phyloP scores from a whole-genome alignment of 2,329 filamentous ascomycete species.

The Parafenestella ontariensis region DNA sequence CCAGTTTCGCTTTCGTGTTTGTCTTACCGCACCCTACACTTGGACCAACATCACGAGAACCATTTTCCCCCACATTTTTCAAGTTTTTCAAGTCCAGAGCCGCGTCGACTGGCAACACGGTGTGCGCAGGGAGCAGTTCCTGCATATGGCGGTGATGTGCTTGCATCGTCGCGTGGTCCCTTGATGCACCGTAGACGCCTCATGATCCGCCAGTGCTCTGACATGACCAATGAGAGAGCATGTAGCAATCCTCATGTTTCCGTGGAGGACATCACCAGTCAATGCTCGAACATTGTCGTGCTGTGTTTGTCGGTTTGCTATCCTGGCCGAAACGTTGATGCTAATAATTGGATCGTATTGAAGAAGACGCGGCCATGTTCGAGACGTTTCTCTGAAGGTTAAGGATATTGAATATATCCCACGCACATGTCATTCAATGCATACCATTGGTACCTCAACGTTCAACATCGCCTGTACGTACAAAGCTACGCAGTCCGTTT shows the following conservation, averaged over 20 bases:
- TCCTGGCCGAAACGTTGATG: too few species aligned
- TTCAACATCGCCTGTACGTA: too few species aligned
- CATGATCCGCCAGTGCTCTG: too few species aligned
- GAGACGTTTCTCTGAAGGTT: not conserved
- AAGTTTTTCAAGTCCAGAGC: conserved; percentile 17
- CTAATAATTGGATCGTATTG: too few species aligned
- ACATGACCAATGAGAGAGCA: too few species aligned
- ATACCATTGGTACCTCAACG: too few species aligned
- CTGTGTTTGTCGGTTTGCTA: too few species aligned
- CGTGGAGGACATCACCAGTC: too few species aligned
- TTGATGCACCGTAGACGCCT: conserved; percentile 5
- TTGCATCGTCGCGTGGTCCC: conserved; percentile 7
- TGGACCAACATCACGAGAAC: conserved; percentile 17
- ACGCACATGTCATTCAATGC: too few species aligned
- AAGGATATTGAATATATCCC: not conserved
- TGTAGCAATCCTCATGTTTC: too few species aligned
- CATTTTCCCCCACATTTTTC: conserved; percentile 4
- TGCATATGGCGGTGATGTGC: conserved; percentile 25
- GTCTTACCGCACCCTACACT: conserved; percentile 16
- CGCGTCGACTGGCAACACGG: conserved; percentile 13
- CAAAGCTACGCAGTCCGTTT: too few species aligned
- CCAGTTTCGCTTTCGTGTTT: conserved; percentile 2
- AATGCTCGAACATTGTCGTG: too few species aligned
- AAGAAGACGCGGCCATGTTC: not conserved
- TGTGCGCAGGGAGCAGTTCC: conserved; percentile 21